phyloP scores from a whole-genome alignment of 2,329 filamentous ascomycete genomes.

The Diaporthe helianthi region DNA sequence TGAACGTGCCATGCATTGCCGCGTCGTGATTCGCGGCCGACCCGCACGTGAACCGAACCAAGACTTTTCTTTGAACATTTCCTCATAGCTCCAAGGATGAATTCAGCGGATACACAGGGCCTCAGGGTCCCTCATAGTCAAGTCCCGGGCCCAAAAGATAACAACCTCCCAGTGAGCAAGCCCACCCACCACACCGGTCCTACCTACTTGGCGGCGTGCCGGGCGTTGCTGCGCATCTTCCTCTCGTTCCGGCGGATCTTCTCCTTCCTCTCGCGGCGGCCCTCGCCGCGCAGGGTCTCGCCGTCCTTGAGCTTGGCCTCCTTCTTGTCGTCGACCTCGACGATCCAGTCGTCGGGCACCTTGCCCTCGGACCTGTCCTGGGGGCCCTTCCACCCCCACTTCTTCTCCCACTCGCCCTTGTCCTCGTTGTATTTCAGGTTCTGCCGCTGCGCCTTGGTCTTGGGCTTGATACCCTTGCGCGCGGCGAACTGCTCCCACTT shows the following conservation, averaged over 20 bases:
- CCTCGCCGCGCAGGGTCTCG: constrained; percentile 66
- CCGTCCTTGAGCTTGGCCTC: constrained; percentile 69
- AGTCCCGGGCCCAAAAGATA: too few relatives aligned
- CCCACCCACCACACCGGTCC: neutral
- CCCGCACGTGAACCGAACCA: neutral
- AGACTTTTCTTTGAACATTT: neutral
- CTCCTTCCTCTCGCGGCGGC: constrained; percentile 71
- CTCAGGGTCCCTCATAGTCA: neutral
- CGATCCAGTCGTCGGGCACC: constrained; percentile 83
- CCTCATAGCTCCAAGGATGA: neutral
- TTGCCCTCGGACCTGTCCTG: constrained; percentile 52
- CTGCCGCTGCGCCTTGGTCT: constrained; percentile 76
- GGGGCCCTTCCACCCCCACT: constrained; percentile 93
- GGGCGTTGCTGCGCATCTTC: constrained; percentile 71
- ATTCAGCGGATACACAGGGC: neutral
- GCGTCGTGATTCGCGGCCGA: too few relatives aligned
- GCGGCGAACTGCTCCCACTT: constrained; percentile 97
- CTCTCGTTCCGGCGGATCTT: constrained; percentile 74
- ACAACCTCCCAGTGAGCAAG: too few relatives aligned
- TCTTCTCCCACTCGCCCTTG: constrained; percentile 86
- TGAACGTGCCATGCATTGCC: neutral
- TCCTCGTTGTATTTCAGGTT: constrained; percentile 85
- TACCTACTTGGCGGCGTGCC: constrained; percentile 47
- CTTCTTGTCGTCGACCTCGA: constrained; percentile 85
- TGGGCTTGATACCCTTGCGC: constrained; percentile 95